Evolutionary conservation across 352 stramenopile genomes (phyloP).

Genomic region (Phytophthora pinifolia): DNA sequence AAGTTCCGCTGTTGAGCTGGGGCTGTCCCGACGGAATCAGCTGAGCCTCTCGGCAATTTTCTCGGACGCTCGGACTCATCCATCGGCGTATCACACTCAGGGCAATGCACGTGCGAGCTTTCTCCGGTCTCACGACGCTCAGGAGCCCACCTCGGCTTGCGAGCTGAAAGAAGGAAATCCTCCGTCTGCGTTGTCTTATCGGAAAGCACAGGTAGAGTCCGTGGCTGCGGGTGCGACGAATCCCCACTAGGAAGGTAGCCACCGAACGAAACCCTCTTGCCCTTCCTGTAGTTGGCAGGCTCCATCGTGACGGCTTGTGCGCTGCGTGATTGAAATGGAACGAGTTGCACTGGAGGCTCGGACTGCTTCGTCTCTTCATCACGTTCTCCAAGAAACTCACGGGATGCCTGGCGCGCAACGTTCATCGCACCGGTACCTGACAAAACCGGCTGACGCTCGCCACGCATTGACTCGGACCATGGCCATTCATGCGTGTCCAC

Average conservation of each 20-base stretch:
- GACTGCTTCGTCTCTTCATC: slow-evolving; percentile 19
- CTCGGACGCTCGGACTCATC: slow-evolving; percentile 17
- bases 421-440: slow-evolving; percentile 35
- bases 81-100: slow-evolving; percentile 4
- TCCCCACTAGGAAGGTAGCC: background rate
- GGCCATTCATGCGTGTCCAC: slow-evolving; percentile 20
- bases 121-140: background rate
- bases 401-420: slow-evolving; percentile 34
- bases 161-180: slow-evolving; percentile 9
- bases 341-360: slow-evolving; percentile 4
- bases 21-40: background rate
- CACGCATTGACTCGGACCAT: slow-evolving; percentile 13
- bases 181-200: slow-evolving; percentile 46
- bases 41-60: slow-evolving; percentile 16
- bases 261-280: slow-evolving; percentile 33
- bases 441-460: slow-evolving; percentile 28
- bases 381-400: slow-evolving; percentile 34
- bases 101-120: slow-evolving; percentile 1
- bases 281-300: slow-evolving; percentile 11
- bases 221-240: slow-evolving; percentile 13
- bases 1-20: slow-evolving; percentile 11
- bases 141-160: background rate
- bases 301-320: background rate
- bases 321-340: background rate
- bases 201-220: slow-evolving; percentile 26